These are phyloP conservation scores for Elongisporangium undulatum DNA, from an alignment of 352 stramenopile genomes.

Conservation along the genomic window DNA sequence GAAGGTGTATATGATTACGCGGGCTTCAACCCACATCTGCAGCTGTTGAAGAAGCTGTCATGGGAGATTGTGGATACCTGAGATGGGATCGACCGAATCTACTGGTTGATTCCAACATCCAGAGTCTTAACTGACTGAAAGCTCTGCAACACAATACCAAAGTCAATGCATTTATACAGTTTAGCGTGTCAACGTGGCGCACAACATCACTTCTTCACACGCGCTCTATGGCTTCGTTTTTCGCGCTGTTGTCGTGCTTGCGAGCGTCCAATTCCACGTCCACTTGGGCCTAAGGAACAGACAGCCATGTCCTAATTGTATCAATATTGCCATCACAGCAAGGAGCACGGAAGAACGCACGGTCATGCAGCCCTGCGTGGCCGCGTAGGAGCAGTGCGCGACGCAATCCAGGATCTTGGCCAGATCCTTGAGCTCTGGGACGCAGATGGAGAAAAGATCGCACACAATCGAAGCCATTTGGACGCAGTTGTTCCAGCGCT, in stretches of 20 bases:
- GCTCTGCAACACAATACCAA: not conserved
- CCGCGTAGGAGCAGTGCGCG: slow-evolving; percentile 90
- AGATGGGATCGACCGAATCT: not conserved
- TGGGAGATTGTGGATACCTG: not conserved
- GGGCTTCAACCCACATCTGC: no score
- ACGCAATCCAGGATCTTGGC: slow-evolving; percentile 84
- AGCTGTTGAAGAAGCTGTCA: no score
- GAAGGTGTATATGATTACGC: no score
- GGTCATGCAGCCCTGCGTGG: slow-evolving; percentile 93
- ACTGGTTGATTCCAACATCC: no score
- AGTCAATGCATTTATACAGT: not conserved
- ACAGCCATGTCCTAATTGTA: not conserved
- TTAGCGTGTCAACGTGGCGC: not conserved
- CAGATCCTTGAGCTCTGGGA: slow-evolving; percentile 55
- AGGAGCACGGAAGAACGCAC: slow-evolving; percentile 7
- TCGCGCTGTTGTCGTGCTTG: slow-evolving; percentile 37
- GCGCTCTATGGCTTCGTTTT: slow-evolving; percentile 64
- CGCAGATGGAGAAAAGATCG: slow-evolving; percentile 70
- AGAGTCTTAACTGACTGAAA: not conserved
- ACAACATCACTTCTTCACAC: slow-evolving; percentile 17
- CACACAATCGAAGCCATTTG: slow-evolving; percentile 77
- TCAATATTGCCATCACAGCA: not conserved
- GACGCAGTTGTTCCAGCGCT: slow-evolving; percentile 93
- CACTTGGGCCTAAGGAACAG: slow-evolving; percentile 63
- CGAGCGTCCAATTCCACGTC: slow-evolving; percentile 89